A percentile compares a stretch with the other conserved stretches of the same genome.
These are phyloP conservation scores for Cryptosporidium canis DNA, from an alignment of 169 alveolate genomes.

Conservation along the genomic window DNA sequence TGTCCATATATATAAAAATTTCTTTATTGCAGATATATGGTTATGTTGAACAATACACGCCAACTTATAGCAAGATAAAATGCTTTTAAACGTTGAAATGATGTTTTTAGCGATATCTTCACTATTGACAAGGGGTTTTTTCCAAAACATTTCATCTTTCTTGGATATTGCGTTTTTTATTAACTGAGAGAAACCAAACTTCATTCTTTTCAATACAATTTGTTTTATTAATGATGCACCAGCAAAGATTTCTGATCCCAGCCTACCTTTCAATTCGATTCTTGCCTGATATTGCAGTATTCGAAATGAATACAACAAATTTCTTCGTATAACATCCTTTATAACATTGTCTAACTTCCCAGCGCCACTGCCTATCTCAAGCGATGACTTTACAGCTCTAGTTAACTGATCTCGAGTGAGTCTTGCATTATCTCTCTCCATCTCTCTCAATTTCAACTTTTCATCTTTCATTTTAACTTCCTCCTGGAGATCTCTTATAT, in stretches of 20 bases:
- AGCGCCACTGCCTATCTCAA: conserved; percentile 66
- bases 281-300: conserved; percentile 26
- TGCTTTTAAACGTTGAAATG: conserved; percentile 28
- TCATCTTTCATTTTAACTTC: conserved; percentile 73
- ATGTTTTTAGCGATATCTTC: conserved; percentile 36
- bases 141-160: conserved; percentile 28
- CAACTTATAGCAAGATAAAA: conserved; percentile 40
- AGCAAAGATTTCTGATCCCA: conserved; percentile 50
- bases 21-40: conserved; percentile 59
- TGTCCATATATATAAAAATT: conserved; percentile 62
- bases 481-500: conserved; percentile 59
- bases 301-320: conserved; percentile 4
- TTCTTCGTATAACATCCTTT: background rate
- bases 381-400: conserved; percentile 64
- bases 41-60: conserved; percentile 37
- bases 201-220: conserved; percentile 10
- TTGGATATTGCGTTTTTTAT: background rate
- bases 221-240: conserved; percentile 42
- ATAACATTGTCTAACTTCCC: conserved; percentile 37
- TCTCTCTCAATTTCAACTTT: conserved; percentile 58
- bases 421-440: conserved; percentile 72
- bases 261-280: conserved; percentile 5
- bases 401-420: conserved; percentile 62
- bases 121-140: background rate
- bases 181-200: background rate